Conservation (phyloP, 345 rosid species). For the Dipteronia dyeriana region DNA sequence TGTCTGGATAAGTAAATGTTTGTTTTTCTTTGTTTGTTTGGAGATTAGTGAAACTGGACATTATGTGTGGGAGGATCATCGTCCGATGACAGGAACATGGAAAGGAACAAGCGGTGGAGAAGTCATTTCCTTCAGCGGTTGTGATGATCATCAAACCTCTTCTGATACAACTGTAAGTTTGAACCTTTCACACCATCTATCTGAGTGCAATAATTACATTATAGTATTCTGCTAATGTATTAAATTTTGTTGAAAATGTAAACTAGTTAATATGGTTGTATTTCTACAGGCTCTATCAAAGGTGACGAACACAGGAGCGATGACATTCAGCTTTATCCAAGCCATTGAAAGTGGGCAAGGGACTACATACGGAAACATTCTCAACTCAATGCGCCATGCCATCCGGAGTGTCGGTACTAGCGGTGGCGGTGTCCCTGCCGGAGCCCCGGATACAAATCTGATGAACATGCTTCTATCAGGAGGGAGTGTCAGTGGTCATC, state of each 20-base stretch:
- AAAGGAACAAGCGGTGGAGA: constrained; percentile 95
- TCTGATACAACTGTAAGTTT: constrained; percentile 83
- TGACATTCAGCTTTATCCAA: constrained; percentile 90
- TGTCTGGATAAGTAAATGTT: no score
- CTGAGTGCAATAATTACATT: background rate
- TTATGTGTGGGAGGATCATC: constrained; percentile 82
- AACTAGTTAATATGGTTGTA: background rate
- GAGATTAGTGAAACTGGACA: constrained; percentile 37
- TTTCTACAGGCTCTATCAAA: constrained; percentile 67
- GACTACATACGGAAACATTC: constrained; percentile 71
- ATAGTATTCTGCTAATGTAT: no score
- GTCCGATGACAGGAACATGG: constrained; percentile 79
- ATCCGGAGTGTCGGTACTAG: constrained; percentile 54
- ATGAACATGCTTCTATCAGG: constrained; percentile 74
- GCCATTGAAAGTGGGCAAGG: constrained; percentile 75
- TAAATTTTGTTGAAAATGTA: no score
- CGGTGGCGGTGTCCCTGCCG: constrained; percentile 54
- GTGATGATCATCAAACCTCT: constrained; percentile 90
- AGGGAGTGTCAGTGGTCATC: constrained; percentile 49
- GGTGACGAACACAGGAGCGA: constrained; percentile 84
- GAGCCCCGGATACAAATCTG: constrained; percentile 45
- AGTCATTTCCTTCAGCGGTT: constrained; percentile 80
- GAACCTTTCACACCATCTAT: background rate
- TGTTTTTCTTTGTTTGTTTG: background rate
- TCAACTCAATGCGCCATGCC: constrained; percentile 65